Evolutionary conservation across 495 filamentous ascomycete species (phyloP).

Genomic region (Aspergillus sparsus): DNA sequence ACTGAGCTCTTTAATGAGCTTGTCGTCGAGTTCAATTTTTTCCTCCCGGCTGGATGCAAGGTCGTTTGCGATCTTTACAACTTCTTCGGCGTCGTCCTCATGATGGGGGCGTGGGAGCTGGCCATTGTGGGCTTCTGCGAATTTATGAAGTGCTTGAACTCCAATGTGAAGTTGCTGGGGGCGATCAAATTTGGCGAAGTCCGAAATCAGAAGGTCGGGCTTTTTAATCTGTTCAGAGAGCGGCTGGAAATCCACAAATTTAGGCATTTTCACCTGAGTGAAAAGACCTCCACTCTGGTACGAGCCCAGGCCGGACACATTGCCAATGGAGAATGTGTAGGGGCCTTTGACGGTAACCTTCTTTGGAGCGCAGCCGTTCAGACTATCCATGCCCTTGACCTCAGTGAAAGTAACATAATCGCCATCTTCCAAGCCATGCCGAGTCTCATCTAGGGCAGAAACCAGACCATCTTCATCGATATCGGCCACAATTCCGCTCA

Average conservation of each 20-base stretch:
- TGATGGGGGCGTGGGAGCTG: slow-evolving; percentile 81
- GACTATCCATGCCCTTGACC: slow-evolving; percentile 85
- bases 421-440: slow-evolving; percentile 94
- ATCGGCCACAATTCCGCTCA: slow-evolving; percentile 85
- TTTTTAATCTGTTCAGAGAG: slow-evolving; percentile 74
- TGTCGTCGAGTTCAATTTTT: slow-evolving; percentile 85
- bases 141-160: slow-evolving; percentile 88
- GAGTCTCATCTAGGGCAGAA: slow-evolving; percentile 90
- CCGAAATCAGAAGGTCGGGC: slow-evolving; percentile 87
- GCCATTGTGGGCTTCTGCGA: slow-evolving; percentile 64
- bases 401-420: slow-evolving; percentile 95
- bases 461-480: slow-evolving; percentile 89
- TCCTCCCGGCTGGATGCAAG: slow-evolving; percentile 65
- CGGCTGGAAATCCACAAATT: slow-evolving; percentile 84
- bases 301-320: slow-evolving; percentile 80
- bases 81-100: slow-evolving; percentile 76
- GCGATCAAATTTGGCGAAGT: slow-evolving; percentile 96
- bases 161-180: slow-evolving; percentile 89
- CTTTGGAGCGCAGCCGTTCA: slow-evolving; percentile 79
- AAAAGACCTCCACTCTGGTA: slow-evolving; percentile 89
- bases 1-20: slow-evolving; percentile 87
- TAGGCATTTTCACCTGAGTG: slow-evolving; percentile 97
- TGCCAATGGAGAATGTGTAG: slow-evolving; percentile 95
- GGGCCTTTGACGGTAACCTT: slow-evolving; percentile 94
- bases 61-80: slow-evolving; percentile 69